Base-by-base conservation (phyloP, 2,329 filamentous ascomycete genomes). In the Paraconiothyrium brasiliense region DNA sequence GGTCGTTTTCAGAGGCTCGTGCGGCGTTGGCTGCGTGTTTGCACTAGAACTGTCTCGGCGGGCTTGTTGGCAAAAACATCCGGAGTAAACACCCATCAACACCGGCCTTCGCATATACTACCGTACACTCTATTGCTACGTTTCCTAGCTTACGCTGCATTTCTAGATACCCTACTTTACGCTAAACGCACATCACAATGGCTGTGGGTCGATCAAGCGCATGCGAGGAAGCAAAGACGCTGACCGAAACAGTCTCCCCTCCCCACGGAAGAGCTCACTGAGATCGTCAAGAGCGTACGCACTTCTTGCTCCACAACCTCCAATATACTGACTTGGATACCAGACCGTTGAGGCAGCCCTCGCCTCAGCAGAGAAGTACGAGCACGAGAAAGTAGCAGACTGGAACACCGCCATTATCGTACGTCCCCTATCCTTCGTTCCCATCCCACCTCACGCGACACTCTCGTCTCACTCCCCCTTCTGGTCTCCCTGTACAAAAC, bases 401-500 rank as follows among this genome's bases (percentile, higher is more conserved):
- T 98, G 94, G 94, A 98, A 98, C 84, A 91, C 91, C 37, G 84
- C 86, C 68, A 98, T 99, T 80, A 97, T 98, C 80, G 93, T 97
- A 86, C 72, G 52, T 88, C 59, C 60, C 83, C 63, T 58, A 54
- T 47, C 58, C 50, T 52, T 51, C 59, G 54, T 50, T 22, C 46
- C 44, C 22, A 43, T 24, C 32, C 49, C 32, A 27, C 58, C 57
- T 41, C 62, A 55, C 51, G 11, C 60, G 22, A 44, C 62, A 58
- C 27, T n/a, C 20, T 11, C 20, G 52, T 48, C 58, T 44, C 24
- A 68, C 74, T 74, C 81, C 50, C 75, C 80, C 66, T 70, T 77
- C 46, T 75, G 82, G 64, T 78, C 83, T 16, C 24, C 62, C 37
- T n/a, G 16, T 14, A 14, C 35, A 39, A 27, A 20, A 2, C 34